Evolutionary conservation across 441 rosid species (phyloP).

Genomic region (Isatis lusitanica): DNA sequence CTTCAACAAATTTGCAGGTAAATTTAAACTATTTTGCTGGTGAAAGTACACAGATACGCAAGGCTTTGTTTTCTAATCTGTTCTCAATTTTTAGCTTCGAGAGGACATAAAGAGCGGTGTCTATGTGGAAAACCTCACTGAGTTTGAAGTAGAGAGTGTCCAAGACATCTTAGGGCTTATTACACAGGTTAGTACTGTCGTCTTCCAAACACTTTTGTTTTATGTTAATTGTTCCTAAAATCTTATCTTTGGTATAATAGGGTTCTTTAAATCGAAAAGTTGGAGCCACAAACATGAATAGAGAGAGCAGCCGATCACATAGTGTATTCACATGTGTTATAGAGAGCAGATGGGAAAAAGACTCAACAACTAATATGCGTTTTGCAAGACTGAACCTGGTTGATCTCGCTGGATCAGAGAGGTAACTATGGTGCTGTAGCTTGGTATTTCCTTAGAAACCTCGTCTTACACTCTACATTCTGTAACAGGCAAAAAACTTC

Average conservation of each 20-base stretch:
- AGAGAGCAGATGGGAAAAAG: slow-evolving; percentile 98
- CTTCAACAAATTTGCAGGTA: slow-evolving; percentile 72
- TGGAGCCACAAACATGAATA: slow-evolving; percentile 96
- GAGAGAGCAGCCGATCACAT: slow-evolving; percentile 98
- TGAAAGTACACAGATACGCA: background rate
- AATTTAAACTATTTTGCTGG: slow-evolving; percentile 2
- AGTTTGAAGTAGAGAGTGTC: slow-evolving; percentile 84
- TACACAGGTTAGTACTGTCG: slow-evolving; percentile 58
- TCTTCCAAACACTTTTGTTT: slow-evolving; percentile 18
- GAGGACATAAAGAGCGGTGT: slow-evolving; percentile 90
- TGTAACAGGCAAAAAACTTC: slow-evolving; percentile 86
- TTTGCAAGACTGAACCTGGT: slow-evolving; percentile 97
- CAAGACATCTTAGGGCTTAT: slow-evolving; percentile 81
- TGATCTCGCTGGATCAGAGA: slow-evolving; percentile 98
- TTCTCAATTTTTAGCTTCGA: slow-evolving; percentile 55
- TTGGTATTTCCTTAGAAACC: slow-evolving; percentile 4
- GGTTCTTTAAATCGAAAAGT: slow-evolving; percentile 94
- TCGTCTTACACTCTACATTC: slow-evolving; percentile 22
- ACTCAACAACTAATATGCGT: slow-evolving; percentile 80
- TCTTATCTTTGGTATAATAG: slow-evolving; percentile 42
- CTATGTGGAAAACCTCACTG: slow-evolving; percentile 95
- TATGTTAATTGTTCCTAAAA: slow-evolving; percentile 12
- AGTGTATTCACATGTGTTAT: slow-evolving; percentile 96
- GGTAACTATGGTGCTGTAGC: slow-evolving; percentile 43
- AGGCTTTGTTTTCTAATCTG: background rate